These are phyloP conservation scores for Aspergillus terreus DNA, from an alignment of 2,329 filamentous ascomycete genomes.

Conservation along the genomic window DNA sequence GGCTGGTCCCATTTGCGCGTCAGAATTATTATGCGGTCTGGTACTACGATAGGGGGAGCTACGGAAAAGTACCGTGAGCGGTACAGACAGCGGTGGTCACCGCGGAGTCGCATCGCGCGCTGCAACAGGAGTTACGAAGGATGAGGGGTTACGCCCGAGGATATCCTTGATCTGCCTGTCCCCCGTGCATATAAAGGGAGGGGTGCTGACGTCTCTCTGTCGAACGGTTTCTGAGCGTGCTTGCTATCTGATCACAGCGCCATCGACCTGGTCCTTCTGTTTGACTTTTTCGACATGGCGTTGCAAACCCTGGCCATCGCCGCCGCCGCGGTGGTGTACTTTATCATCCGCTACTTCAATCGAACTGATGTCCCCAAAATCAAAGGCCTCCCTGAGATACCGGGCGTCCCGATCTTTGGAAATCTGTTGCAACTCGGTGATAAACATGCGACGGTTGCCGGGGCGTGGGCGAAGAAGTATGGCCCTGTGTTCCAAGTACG, in stretches of 20 bases:
- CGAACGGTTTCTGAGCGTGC: neutral
- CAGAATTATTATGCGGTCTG: no score
- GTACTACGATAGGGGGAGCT: neutral
- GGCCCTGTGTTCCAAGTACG: conserved; percentile 64
- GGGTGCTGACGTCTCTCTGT: neutral
- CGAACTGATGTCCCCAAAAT: conserved; percentile 58
- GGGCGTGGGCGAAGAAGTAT: conserved; percentile 57
- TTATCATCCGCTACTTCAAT: conserved; percentile 42
- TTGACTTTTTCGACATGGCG: conserved; percentile 20
- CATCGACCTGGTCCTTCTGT: neutral
- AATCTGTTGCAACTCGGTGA: conserved; percentile 60
- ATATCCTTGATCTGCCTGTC: neutral
- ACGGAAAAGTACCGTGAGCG: neutral
- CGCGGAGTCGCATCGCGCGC: neutral
- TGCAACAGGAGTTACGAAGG: neutral
- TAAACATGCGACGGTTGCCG: conserved; percentile 53
- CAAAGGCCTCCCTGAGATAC: conserved; percentile 59
- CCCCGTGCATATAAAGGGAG: neutral
- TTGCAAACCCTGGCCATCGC: conserved; percentile 31
- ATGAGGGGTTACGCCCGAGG: neutral
- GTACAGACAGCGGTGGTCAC: neutral
- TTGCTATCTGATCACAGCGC: neutral
- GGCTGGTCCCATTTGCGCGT: no score
- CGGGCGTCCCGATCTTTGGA: conserved; percentile 60
- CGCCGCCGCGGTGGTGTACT: conserved; percentile 34